Percentiles rank a stretch among this genome's conserved stretches.
Evolutionary conservation across 169 alveolate genomes (phyloP).

Genomic region (Eimeria praecox): DNA sequence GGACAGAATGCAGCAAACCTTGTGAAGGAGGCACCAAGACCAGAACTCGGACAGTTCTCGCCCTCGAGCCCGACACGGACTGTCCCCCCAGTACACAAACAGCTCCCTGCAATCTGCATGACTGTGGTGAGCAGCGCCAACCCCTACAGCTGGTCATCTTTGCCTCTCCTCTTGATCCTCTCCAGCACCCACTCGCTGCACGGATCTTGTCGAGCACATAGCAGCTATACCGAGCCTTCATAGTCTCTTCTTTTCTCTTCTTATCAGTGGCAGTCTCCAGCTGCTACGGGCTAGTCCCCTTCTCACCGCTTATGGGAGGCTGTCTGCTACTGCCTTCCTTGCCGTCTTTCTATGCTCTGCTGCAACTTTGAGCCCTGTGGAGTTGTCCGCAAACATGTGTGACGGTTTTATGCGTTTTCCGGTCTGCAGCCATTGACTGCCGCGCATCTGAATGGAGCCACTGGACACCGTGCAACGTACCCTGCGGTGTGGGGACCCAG

Average conservation of each 20-base stretch:
- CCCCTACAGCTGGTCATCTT: neutral
- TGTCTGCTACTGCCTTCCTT: neutral
- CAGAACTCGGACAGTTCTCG: slow-evolving; percentile 77
- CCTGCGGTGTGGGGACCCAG: slow-evolving; percentile 85
- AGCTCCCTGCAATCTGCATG: slow-evolving; percentile 74
- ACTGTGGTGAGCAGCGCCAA: slow-evolving; percentile 45
- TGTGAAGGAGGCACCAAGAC: slow-evolving; percentile 86
- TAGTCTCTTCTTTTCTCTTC: neutral
- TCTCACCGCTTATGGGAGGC: neutral
- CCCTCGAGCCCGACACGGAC: slow-evolving; percentile 43
- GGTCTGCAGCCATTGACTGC: slow-evolving; percentile 82
- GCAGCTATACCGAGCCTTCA: neutral
- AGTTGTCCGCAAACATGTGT: neutral
- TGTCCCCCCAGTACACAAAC: slow-evolving; percentile 79
- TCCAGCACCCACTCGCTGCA: no score
- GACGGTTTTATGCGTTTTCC: neutral
- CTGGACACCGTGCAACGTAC: slow-evolving; percentile 85
- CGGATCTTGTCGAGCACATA: neutral
- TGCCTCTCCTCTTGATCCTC: neutral
- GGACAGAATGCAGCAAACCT: slow-evolving; percentile 84
- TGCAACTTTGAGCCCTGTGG: neutral
- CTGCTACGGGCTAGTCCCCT: neutral
- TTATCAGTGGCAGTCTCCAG: neutral
- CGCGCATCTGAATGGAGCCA: slow-evolving; percentile 86
- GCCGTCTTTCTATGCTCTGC: neutral